These are phyloP conservation scores for Trichoderma pleuroti DNA, from an alignment of 2,329 filamentous ascomycete species.

Conservation along the genomic window DNA sequence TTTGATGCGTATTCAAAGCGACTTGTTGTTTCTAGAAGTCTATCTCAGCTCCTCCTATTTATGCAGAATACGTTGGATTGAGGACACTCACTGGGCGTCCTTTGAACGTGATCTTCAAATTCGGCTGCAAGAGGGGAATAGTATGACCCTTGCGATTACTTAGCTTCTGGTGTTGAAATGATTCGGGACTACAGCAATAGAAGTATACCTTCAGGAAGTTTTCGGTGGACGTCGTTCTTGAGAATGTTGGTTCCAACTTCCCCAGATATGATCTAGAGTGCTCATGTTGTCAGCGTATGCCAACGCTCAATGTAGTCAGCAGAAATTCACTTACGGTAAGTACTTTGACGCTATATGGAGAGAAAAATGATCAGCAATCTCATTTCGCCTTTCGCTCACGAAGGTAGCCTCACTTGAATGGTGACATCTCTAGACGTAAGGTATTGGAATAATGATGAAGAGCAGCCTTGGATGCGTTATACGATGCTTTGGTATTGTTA, in stretches of 20 bases:
- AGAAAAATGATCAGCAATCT: neutral
- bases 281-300: neutral
- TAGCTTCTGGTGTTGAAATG: neutral
- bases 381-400: neutral
- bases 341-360: neutral
- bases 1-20: slow-evolving; percentile 7
- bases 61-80: neutral
- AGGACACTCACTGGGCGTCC: neutral
- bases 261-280: slow-evolving; percentile 18
- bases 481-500: neutral
- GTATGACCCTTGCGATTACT: neutral
- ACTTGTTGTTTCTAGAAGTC: neutral
- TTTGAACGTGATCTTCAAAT: slow-evolving; percentile 1
- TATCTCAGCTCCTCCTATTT: neutral
- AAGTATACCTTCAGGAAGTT: neutral
- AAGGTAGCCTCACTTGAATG: slow-evolving; percentile 21
- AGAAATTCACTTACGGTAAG: neutral
- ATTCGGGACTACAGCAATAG: neutral
- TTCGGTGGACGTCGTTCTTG: slow-evolving; percentile 11
- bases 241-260: slow-evolving; percentile 17
- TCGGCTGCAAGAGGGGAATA: neutral
- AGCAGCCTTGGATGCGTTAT: slow-evolving; percentile 27
- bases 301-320: neutral
- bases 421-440: slow-evolving; percentile 26
- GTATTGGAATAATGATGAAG: slow-evolving; percentile 24